Percentiles rank a stretch among this genome's conserved stretches.
Evolutionary conservation across 2,329 filamentous ascomycete species (phyloP).

Genomic region (Knufia fluminis): DNA sequence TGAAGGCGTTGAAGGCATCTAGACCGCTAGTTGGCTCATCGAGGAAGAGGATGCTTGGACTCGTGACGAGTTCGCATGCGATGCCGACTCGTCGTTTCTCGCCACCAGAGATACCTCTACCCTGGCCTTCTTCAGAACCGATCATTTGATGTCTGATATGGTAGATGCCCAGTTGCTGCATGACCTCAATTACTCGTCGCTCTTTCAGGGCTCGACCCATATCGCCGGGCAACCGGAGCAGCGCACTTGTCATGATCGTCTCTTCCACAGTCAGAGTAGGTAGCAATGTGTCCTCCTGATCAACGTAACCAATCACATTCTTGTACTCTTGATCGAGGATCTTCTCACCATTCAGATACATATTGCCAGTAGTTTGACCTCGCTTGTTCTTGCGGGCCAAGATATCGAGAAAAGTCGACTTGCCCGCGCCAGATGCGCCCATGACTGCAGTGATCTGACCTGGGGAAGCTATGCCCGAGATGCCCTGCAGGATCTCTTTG

Average conservation of each 20-base stretch:
- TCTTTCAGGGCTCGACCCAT: conserved; percentile 87
- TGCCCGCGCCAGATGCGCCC: conserved; percentile 94
- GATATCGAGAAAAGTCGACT: conserved; percentile 95
- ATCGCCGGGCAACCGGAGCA: conserved; percentile 81
- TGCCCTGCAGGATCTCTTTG: conserved; percentile 69
- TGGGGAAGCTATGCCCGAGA: conserved; percentile 80
- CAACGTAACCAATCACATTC: conserved; percentile 89
- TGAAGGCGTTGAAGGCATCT: conserved; percentile 96
- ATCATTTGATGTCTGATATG: conserved; percentile 93
- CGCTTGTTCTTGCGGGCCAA: conserved; percentile 95
- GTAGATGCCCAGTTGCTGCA: conserved; percentile 88
- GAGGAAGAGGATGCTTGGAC: conserved; percentile 90
- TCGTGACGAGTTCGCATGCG: conserved; percentile 94
- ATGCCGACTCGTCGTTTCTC: conserved; percentile 95
- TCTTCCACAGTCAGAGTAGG: conserved; percentile 95
- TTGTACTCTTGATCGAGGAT: conserved; percentile 77
- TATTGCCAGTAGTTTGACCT: conserved; percentile 66
- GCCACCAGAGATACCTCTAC: conserved; percentile 90
- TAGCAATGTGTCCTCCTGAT: conserved; percentile 96
- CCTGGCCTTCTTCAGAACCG: conserved; percentile 88
- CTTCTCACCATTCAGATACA: conserved; percentile 89
- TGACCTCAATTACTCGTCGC: conserved; percentile 82
- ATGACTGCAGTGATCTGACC: conserved; percentile 97
- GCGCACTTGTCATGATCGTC: conserved; percentile 87
- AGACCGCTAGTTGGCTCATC: conserved; percentile 95